These are phyloP conservation scores for Fusarium pilosicola DNA, from an alignment of 2,329 filamentous ascomycete genomes.

Conservation along the genomic window DNA sequence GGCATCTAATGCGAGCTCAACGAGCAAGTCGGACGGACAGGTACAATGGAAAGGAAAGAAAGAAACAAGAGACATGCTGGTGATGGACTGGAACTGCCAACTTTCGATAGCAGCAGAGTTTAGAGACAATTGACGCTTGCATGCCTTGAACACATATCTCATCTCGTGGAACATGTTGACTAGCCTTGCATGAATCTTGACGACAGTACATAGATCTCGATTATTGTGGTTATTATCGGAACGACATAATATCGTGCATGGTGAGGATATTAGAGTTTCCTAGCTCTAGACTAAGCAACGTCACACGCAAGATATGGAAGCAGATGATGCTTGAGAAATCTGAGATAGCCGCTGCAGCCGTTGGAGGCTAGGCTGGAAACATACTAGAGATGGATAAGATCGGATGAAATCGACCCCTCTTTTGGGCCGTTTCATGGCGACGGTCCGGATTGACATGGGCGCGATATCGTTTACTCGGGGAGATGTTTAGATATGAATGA, in stretches of 20 bases:
- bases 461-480: background rate
- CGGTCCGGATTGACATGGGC: background rate
- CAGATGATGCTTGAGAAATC: background rate
- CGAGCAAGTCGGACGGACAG: conserved; percentile 18
- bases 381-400: background rate
- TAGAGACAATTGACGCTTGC: conserved; percentile 40
- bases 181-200: background rate
- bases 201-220: background rate
- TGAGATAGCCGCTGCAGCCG: conserved; percentile 3
- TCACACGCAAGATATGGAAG: background rate
- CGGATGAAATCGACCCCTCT: background rate
- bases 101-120: conserved; percentile 36
- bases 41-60: conserved; percentile 12
- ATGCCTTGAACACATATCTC: conserved; percentile 32
- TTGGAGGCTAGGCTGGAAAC: background rate
- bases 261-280: conserved; percentile 3
- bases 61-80: conserved; percentile 37
- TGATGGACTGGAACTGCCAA: conserved; percentile 33
- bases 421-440: background rate
- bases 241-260: background rate
- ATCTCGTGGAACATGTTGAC: conserved; percentile 2
- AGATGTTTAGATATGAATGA: background rate
- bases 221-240: background rate
- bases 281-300: background rate
- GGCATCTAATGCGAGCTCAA: background rate